These are phyloP conservation scores for Coniochaeta hoffmannii DNA, from an alignment of 2,329 filamentous ascomycete species.

Conservation along the genomic window DNA sequence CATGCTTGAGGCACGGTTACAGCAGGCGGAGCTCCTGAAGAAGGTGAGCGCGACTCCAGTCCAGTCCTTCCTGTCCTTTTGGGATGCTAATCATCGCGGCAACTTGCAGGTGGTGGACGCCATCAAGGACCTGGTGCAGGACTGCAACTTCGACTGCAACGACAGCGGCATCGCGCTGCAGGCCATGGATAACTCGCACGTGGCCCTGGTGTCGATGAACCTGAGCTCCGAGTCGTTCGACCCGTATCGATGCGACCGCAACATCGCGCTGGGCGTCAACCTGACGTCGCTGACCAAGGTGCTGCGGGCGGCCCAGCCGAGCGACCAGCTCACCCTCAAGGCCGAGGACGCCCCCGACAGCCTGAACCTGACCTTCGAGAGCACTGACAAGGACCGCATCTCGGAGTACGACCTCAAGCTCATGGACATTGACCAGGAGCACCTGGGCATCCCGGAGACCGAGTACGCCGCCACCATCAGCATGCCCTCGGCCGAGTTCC, in stretches of 20 bases:
- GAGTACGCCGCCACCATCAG: constrained; percentile 88
- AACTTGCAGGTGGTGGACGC: constrained; percentile 97
- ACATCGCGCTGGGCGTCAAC: constrained; percentile 97
- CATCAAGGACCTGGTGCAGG: constrained; percentile 98
- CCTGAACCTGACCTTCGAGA: constrained; percentile 94
- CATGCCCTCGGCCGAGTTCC: constrained; percentile 86
- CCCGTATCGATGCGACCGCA: constrained; percentile 96
- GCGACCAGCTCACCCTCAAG: constrained; percentile 94
- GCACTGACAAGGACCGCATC: constrained; percentile 75
- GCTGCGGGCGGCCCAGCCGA: constrained; percentile 84
- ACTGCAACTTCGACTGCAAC: constrained; percentile 99
- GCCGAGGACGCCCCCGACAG: constrained; percentile 95
- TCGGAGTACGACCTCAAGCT: constrained; percentile 99
- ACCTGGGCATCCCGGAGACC: constrained; percentile 97
- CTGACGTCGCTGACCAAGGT: constrained; percentile 95
- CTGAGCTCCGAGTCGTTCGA: constrained; percentile 92
- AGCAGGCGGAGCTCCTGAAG: constrained; percentile 90
- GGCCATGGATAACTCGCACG: constrained; percentile 99
- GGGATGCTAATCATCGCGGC: no score
- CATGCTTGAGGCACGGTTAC: constrained; percentile 95
- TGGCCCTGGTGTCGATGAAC: constrained; percentile 97
- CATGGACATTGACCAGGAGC: constrained; percentile 99
- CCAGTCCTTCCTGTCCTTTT: no score
- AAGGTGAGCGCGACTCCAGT: constrained; percentile 53
- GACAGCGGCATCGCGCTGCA: constrained; percentile 96